Conservation (phyloP, 1,139 yeast genomes). For the Yamadazyma dushanensis region DNA sequence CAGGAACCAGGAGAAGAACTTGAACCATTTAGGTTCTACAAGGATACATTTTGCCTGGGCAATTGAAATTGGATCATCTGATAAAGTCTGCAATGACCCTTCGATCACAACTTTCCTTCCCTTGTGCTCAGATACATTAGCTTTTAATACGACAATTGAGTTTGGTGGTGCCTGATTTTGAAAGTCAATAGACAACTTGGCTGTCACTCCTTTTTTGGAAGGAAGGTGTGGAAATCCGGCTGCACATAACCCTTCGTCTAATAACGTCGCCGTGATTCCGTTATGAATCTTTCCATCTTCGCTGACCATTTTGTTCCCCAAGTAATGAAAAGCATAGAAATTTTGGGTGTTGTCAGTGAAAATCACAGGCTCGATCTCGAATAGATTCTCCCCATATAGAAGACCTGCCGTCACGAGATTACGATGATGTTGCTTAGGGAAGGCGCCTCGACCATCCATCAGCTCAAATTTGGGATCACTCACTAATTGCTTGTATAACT, state of each 20-base stretch:
- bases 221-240: conserved; percentile 90
- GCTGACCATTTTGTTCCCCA: conserved; percentile 67
- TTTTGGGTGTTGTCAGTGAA: conserved; percentile 51
- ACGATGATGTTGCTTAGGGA: conserved; percentile 61
- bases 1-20: conserved; percentile 62
- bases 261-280: conserved; percentile 77
- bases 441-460: conserved; percentile 38
- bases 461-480: conserved; percentile 25
- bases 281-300: conserved; percentile 80
- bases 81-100: conserved; percentile 58
- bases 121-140: conserved; percentile 62
- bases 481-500: conserved; percentile 31
- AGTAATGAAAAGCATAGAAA: conserved; percentile 62
- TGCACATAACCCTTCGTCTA: conserved; percentile 84
- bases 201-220: conserved; percentile 87
- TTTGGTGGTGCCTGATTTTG: conserved; percentile 65
- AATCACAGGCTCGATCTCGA: conserved; percentile 68
- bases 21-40: conserved; percentile 83
- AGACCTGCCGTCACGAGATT: conserved; percentile 70
- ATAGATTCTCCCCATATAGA: conserved; percentile 58
- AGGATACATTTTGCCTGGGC: conserved; percentile 64
- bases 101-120: conserved; percentile 81
- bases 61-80: conserved; percentile 30
- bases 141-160: conserved; percentile 65
- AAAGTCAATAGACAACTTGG: conserved; percentile 67